Percentiles rank a stretch among this genome's conserved stretches.
Evolutionary conservation across 805 yeast genomes (phyloP).

Genomic region (Pichia gijzeniarum): DNA sequence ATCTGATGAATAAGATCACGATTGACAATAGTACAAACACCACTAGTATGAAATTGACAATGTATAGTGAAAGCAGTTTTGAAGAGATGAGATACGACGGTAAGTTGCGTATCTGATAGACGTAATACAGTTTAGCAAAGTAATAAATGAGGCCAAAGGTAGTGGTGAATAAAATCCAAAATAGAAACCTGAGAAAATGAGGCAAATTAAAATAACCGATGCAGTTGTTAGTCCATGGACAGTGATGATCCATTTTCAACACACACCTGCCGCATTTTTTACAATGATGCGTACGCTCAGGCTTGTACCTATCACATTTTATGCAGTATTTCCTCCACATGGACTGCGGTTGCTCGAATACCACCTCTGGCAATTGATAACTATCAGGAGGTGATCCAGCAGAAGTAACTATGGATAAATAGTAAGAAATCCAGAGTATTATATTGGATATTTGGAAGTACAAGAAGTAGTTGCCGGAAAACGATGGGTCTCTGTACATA

Average conservation of each 20-base stretch:
- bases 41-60: slow-evolving; percentile 49
- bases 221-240: slow-evolving; percentile 91
- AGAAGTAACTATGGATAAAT: slow-evolving; percentile 52
- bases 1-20: slow-evolving; percentile 51
- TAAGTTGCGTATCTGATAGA: slow-evolving; percentile 43
- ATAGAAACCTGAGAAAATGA: slow-evolving; percentile 69
- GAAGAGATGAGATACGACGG: slow-evolving; percentile 53
- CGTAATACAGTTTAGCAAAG: slow-evolving; percentile 32
- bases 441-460: slow-evolving; percentile 22
- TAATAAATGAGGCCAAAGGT: slow-evolving; percentile 41
- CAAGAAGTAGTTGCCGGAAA: slow-evolving; percentile 33
- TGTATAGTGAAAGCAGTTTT: slow-evolving; percentile 47
- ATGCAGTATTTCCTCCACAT: slow-evolving; percentile 63
- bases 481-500: slow-evolving; percentile 39
- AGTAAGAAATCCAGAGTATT: slow-evolving; percentile 70
- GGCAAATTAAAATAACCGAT: slow-evolving; percentile 77
- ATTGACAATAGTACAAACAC: slow-evolving; percentile 58
- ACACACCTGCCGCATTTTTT: slow-evolving; percentile 69
- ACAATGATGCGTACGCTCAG: slow-evolving; percentile 84
- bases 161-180: slow-evolving; percentile 55
- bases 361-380: slow-evolving; percentile 29
- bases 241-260: slow-evolving; percentile 90
- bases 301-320: slow-evolving; percentile 68
- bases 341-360: slow-evolving; percentile 15
- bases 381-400: slow-evolving; percentile 65